Conservation (phyloP, 257 asterid genomes). For the Voacanga thouarsii region DNA sequence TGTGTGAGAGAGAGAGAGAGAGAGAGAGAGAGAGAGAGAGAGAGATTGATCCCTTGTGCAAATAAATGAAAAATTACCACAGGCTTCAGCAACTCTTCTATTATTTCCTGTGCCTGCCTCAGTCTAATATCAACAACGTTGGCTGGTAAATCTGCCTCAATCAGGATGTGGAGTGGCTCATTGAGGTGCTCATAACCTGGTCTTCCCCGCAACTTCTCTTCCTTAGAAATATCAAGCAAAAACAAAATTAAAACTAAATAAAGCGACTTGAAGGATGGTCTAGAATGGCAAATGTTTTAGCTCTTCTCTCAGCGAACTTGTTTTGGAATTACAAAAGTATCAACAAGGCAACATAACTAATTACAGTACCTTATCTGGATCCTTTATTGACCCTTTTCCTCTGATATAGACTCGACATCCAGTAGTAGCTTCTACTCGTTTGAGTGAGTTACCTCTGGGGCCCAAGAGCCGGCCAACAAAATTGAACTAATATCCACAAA, state of each 20-base stretch:
- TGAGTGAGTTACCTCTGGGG: conserved; percentile 95
- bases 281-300: background rate
- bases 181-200: conserved; percentile 96
- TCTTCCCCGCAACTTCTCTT: conserved; percentile 83
- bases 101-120: conserved; percentile 86
- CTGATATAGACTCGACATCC: conserved; percentile 97
- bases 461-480: conserved; percentile 98
- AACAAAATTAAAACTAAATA: background rate
- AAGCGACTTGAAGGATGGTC: background rate
- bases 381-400: conserved; percentile 98
- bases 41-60: too few species aligned
- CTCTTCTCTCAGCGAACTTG: background rate
- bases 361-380: conserved; percentile 75
- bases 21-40: too few species aligned
- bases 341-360: background rate
- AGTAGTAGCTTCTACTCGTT: conserved; percentile 92
- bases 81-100: conserved; percentile 88
- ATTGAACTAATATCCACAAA: conserved; percentile 59
- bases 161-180: conserved; percentile 81
- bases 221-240: conserved; percentile 43
- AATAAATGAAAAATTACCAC: conserved; percentile 45
- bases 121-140: conserved; percentile 66
- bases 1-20: too few species aligned
- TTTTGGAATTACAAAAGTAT: background rate
- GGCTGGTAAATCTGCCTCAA: conserved; percentile 95